These are phyloP conservation scores for Kwoniella dendrophila DNA, from an alignment of 768 basidiomycete species.

Conservation along the genomic window DNA sequence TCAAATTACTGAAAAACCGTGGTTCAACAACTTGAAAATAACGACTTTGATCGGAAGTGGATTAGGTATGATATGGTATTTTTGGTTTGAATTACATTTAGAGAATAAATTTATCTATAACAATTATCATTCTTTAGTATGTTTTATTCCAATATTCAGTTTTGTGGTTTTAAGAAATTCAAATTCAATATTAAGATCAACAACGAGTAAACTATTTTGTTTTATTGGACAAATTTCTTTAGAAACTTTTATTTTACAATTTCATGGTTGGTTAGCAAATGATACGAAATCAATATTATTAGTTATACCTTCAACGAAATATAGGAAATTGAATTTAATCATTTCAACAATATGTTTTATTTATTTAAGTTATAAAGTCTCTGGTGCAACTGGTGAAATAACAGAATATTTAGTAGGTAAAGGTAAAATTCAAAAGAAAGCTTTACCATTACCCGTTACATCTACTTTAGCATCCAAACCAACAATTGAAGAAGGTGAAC, in stretches of 20 bases:
- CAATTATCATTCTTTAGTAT: constrained; percentile 79
- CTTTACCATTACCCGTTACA: constrained; percentile 34
- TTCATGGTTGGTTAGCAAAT: constrained; percentile 77
- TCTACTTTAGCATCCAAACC: constrained; percentile 9
- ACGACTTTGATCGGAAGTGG: constrained; percentile 61
- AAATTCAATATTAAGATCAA: constrained; percentile 69
- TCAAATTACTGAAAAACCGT: constrained; percentile 68
- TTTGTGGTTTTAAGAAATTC: constrained; percentile 79
- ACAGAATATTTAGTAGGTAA: constrained; percentile 62
- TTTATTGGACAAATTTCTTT: constrained; percentile 85
- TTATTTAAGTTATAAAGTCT: constrained; percentile 74
- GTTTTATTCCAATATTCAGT: constrained; percentile 74
- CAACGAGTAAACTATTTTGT: constrained; percentile 69
- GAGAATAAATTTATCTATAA: constrained; percentile 85
- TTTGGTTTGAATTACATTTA: constrained; percentile 75
- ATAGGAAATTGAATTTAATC: constrained; percentile 76
- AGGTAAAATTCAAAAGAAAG: too few relatives aligned
- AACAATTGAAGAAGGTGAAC: not conserved
- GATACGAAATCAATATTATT: constrained; percentile 81
- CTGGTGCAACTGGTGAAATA: constrained; percentile 72
- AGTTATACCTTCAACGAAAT: constrained; percentile 71
- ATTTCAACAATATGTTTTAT: constrained; percentile 77
- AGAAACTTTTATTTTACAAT: constrained; percentile 90
- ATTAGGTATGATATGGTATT: constrained; percentile 71
- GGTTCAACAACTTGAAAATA: constrained; percentile 66